These are phyloP conservation scores for Cymodocea nodosa DNA, from an alignment of 116 monocot species.

Conservation along the genomic window DNA sequence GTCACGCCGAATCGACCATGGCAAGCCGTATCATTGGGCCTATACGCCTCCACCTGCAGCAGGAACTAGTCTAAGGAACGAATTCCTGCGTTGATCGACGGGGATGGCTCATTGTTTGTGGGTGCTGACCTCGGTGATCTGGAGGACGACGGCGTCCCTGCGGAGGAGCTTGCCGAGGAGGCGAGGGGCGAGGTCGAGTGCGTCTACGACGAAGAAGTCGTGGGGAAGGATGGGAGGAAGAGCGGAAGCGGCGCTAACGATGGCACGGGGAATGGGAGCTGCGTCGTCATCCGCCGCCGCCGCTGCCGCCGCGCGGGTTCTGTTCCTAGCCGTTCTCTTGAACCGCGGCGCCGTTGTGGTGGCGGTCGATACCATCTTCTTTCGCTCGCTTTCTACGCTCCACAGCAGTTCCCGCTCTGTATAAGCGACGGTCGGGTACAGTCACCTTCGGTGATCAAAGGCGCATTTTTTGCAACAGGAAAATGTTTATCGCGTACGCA, in stretches of 20 bases:
- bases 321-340: constrained; percentile 5
- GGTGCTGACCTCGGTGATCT: constrained; percentile 65
- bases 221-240: constrained; percentile 26
- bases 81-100: not conserved
- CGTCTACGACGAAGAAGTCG: constrained; percentile 61
- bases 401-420: no score
- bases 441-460: no score
- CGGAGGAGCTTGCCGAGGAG: constrained; percentile 90
- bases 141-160: constrained; percentile 77
- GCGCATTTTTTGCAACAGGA: no score
- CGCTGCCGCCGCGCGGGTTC: no score
- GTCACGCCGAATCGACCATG: constrained; percentile 91
- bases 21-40: constrained; percentile 78
- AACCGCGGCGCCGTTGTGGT: constrained; percentile 5
- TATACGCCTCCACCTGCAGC: constrained; percentile 85
- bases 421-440: no score
- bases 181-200: constrained; percentile 81
- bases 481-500: no score
- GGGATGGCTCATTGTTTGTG: not conserved
- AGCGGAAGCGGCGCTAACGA: not conserved
- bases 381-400: no score
- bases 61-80: not conserved
- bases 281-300: not conserved
- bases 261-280: not conserved
- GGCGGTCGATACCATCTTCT: not conserved